These are phyloP conservation scores for Claviceps africana DNA, from an alignment of 2,329 filamentous ascomycete genomes.

Conservation along the genomic window DNA sequence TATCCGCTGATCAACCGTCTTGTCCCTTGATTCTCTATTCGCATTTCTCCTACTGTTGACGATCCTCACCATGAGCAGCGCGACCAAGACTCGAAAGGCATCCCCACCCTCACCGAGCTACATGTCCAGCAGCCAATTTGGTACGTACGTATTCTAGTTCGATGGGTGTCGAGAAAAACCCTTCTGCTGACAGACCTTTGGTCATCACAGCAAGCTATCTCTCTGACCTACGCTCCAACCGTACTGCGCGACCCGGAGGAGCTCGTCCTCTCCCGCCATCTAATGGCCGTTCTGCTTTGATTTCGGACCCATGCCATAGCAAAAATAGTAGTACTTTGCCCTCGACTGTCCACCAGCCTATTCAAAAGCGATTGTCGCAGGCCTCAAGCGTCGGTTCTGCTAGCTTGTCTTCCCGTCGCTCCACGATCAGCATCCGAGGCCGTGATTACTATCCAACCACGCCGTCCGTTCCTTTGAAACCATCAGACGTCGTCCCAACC, in stretches of 20 bases:
- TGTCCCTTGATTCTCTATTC: neutral
- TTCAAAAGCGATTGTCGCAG: slow-evolving; percentile 16
- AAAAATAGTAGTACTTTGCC: slow-evolving; percentile 18
- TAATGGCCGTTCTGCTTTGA: slow-evolving; percentile 15
- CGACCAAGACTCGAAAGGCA: slow-evolving; percentile 34
- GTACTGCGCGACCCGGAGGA: slow-evolving; percentile 53
- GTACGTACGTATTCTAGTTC: slow-evolving; percentile 23
- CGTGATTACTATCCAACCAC: slow-evolving; percentile 39
- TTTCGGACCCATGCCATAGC: slow-evolving; percentile 16
- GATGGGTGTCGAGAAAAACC: no score
- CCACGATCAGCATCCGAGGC: slow-evolving; percentile 27
- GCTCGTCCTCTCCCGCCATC: slow-evolving; percentile 46
- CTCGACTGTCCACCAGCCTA: slow-evolving; percentile 12
- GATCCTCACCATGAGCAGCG: slow-evolving; percentile 15
- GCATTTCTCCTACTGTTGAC: neutral
- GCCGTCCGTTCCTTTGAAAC: slow-evolving; percentile 32
- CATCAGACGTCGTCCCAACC: slow-evolving; percentile 48
- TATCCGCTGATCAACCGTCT: neutral
- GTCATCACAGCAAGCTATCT: slow-evolving; percentile 49
- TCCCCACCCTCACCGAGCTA: slow-evolving; percentile 48
- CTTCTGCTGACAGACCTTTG: slow-evolving; percentile 1
- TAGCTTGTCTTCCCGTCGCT: slow-evolving; percentile 38
- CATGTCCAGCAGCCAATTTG: slow-evolving; percentile 55
- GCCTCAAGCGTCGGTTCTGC: slow-evolving; percentile 27
- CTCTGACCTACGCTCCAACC: slow-evolving; percentile 54